These are phyloP conservation scores for Acorus calamus DNA, from an alignment of 106 monocot species.

Conservation along the genomic window DNA sequence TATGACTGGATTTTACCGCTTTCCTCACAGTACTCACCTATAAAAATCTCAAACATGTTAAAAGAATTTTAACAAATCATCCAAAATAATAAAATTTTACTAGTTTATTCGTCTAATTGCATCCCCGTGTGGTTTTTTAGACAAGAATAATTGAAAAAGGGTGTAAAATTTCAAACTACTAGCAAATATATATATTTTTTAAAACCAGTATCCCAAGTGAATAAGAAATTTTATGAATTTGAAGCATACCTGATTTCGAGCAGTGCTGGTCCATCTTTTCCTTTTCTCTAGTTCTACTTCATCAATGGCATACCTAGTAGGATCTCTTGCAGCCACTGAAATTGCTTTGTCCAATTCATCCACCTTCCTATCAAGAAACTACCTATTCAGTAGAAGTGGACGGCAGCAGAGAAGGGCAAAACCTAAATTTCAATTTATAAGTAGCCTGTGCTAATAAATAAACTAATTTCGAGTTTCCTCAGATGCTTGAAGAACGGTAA, in stretches of 20 bases:
- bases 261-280: slow-evolving; percentile 53
- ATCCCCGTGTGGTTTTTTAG: too few relatives aligned
- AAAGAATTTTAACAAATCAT: background rate
- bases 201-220: too few relatives aligned
- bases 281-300: slow-evolving; percentile 73
- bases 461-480: too few relatives aligned
- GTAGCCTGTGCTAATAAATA: too few relatives aligned
- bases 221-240: background rate
- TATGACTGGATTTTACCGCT: slow-evolving; percentile 39
- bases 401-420: slow-evolving; percentile 2
- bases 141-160: too few relatives aligned
- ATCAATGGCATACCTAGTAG: slow-evolving; percentile 75
- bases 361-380: slow-evolving; percentile 48
- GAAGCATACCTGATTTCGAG: slow-evolving; percentile 55
- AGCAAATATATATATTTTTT: too few relatives aligned
- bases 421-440: background rate
- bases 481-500: too few relatives aligned
- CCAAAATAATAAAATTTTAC: background rate
- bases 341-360: slow-evolving; percentile 87
- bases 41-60: background rate
- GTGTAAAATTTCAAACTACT: too few relatives aligned
- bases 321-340: slow-evolving; percentile 77
- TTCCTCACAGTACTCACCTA: slow-evolving; percentile 61
- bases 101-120: background rate
- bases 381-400: background rate